A percentile compares a stretch with the other conserved stretches of the same genome.
These are phyloP conservation scores for Nannizziopsis barbatae DNA, from an alignment of 2,329 filamentous ascomycete species.

Conservation along the genomic window DNA sequence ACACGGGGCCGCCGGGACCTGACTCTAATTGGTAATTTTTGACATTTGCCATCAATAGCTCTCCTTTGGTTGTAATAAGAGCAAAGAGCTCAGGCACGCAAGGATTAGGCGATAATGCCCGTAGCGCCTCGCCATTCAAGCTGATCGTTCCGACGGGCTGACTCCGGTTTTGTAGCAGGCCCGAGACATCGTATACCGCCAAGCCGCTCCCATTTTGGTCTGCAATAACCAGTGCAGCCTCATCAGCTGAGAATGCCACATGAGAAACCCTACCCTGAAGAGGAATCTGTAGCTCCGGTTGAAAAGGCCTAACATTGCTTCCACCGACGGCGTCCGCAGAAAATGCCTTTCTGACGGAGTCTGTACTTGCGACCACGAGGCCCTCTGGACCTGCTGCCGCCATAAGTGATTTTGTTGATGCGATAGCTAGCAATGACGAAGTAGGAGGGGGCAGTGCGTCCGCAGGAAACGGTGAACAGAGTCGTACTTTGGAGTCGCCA, in stretches of 20 bases:
- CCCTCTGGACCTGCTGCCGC: slow-evolving; percentile 77
- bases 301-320: slow-evolving; percentile 57
- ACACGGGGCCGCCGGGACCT: slow-evolving; percentile 50
- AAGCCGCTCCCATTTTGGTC: slow-evolving; percentile 72
- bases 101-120: slow-evolving; percentile 70
- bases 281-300: slow-evolving; percentile 60
- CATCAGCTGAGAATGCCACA: slow-evolving; percentile 81
- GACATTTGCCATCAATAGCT: slow-evolving; percentile 73
- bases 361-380: slow-evolving; percentile 64
- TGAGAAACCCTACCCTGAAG: slow-evolving; percentile 72
- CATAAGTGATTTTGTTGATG: slow-evolving; percentile 65
- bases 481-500: slow-evolving; percentile 69
- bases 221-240: slow-evolving; percentile 70
- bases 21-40: slow-evolving; percentile 50
- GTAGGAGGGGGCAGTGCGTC: slow-evolving; percentile 60
- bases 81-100: slow-evolving; percentile 55
- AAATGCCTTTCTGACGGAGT: slow-evolving; percentile 67
- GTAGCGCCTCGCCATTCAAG: slow-evolving; percentile 63
- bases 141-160: slow-evolving; percentile 62
- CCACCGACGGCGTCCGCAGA: slow-evolving; percentile 46
- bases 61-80: slow-evolving; percentile 66
- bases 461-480: slow-evolving; percentile 61
- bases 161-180: slow-evolving; percentile 54
- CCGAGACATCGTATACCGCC: slow-evolving; percentile 66
- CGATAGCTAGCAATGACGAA: slow-evolving; percentile 73